Evolutionary conservation across 768 basidiomycete genomes (phyloP).

Genomic region (Cystobasidium tubakii): DNA sequence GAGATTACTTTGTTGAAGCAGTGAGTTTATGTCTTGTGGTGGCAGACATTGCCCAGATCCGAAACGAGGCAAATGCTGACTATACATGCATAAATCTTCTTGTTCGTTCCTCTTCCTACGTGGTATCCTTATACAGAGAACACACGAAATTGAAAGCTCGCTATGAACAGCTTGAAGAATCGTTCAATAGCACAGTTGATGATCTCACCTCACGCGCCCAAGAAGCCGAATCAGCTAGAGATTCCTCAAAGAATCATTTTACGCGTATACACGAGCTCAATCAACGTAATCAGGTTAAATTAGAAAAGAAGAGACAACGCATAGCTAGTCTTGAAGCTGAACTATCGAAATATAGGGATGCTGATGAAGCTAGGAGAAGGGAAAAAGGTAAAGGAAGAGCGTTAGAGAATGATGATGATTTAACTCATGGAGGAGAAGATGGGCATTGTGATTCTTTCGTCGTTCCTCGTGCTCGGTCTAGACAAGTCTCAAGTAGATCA

Average conservation of each 20-base stretch:
- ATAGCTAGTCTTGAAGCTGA: background rate
- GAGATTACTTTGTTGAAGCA: constrained; percentile 10
- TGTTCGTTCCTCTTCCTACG: background rate
- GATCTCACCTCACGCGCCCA: background rate
- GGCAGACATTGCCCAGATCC: too few species aligned
- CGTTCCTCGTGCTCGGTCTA: background rate
- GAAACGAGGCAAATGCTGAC: too few species aligned
- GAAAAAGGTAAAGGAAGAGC: constrained; percentile 9
- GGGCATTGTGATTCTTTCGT: background rate
- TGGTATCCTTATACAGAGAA: background rate
- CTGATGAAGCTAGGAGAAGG: background rate
- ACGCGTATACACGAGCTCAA: background rate
- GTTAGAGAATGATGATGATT: background rate
- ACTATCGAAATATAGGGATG: background rate
- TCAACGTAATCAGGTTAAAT: background rate
- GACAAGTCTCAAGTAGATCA: background rate
- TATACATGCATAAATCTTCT: background rate
- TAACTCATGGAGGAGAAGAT: background rate
- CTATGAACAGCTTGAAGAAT: background rate
- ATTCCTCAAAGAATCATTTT: background rate
- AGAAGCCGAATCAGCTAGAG: background rate
- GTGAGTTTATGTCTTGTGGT: constrained; percentile 4
- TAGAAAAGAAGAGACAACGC: background rate
- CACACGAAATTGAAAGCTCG: background rate
- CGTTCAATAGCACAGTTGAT: background rate